phyloP scores from a whole-genome alignment of 306 rosid genomes.

The Glycine soja region DNA sequence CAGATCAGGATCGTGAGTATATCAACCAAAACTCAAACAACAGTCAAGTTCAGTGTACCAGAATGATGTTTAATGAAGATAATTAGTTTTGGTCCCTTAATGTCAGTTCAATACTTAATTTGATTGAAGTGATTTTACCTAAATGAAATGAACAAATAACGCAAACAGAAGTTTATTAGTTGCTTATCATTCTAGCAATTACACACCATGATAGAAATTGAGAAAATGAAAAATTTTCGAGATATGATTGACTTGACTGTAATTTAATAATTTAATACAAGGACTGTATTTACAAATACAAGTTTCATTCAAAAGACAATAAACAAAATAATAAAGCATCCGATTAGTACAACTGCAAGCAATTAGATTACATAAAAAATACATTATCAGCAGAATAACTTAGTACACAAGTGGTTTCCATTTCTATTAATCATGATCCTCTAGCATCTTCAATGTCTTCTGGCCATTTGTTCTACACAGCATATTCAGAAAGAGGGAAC shows the following conservation, averaged over 20 bases:
- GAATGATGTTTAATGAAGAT: neutral
- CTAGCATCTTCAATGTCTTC: conserved; percentile 19
- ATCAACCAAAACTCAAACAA: neutral
- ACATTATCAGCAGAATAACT: conserved; percentile 49
- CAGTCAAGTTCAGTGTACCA: neutral
- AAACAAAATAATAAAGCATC: conserved; percentile 49
- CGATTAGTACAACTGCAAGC: conserved; percentile 45
- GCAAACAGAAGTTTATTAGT: conserved; percentile 7
- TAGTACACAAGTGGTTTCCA: conserved; percentile 42
- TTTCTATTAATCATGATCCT: conserved; percentile 16
- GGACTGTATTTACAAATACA: conserved; percentile 60
- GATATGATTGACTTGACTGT: conserved; percentile 8
- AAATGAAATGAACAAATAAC: neutral
- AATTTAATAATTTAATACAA: conserved; percentile 44
- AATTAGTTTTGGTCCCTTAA: conserved; percentile 17
- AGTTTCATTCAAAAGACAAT: conserved; percentile 43
- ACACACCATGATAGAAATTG: conserved; percentile 22
- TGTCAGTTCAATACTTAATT: neutral
- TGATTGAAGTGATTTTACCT: neutral
- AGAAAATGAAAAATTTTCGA: conserved; percentile 22
- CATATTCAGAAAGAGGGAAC: conserved; percentile 78
- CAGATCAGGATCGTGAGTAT: neutral
- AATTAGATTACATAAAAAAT: conserved; percentile 51
- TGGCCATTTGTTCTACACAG: conserved; percentile 11
- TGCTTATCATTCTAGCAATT: conserved; percentile 11